Percentiles rank a stretch among this genome's conserved stretches.
These are phyloP conservation scores for Rhizopogon vinicolor DNA, from an alignment of 768 basidiomycete genomes.

Conservation along the genomic window DNA sequence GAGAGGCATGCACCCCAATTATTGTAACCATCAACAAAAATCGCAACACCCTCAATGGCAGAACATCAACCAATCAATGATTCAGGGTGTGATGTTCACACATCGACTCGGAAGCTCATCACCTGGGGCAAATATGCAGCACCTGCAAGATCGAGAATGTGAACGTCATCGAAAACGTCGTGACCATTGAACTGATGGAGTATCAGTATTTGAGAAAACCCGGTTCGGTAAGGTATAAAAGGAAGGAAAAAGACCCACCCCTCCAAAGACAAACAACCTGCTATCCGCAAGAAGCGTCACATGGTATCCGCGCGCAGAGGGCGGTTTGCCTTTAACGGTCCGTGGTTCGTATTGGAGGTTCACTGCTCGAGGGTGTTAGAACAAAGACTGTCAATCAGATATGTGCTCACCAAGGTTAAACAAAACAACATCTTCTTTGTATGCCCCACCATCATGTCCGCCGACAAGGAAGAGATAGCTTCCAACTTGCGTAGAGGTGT, in stretches of 20 bases:
- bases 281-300: constrained; percentile 78
- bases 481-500: constrained; percentile 86
- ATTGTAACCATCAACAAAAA: no score
- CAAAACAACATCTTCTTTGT: constrained; percentile 68
- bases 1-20: no score
- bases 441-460: constrained; percentile 79
- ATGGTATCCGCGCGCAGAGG: constrained; percentile 81
- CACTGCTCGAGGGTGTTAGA: constrained; percentile 39
- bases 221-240: neutral
- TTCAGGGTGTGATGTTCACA: no score
- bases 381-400: neutral
- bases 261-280: constrained; percentile 82
- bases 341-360: constrained; percentile 81
- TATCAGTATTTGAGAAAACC: neutral
- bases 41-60: no score
- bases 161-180: constrained; percentile 80
- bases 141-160: constrained; percentile 81
- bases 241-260: constrained; percentile 29
- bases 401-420: constrained; percentile 77
- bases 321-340: constrained; percentile 60
- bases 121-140: constrained; percentile 89
- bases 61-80: neutral
- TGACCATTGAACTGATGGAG: constrained; percentile 60
- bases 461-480: constrained; percentile 88
- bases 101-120: constrained; percentile 64